Evolutionary conservation across 768 basidiomycete species (phyloP).

Genomic region (Lanmaoa rubissima): DNA sequence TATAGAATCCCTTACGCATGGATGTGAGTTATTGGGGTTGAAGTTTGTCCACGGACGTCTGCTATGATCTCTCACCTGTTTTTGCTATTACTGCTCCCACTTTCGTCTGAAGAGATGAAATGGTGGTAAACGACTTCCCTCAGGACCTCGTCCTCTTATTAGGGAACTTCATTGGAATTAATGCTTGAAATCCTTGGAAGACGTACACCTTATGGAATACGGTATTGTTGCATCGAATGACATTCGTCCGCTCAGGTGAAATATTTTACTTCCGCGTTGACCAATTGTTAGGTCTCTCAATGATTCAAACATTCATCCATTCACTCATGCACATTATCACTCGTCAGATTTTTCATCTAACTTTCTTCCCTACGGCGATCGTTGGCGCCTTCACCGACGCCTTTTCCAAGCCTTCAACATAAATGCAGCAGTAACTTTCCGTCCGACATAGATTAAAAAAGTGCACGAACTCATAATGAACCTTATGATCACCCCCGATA

Average conservation of each 20-base stretch:
- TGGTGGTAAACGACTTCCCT: neutral
- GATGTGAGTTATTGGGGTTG: neutral
- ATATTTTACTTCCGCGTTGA: slow-evolving; percentile 6
- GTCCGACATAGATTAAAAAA: slow-evolving; percentile 31
- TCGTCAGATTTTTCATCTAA: slow-evolving; percentile 12
- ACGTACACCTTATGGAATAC: slow-evolving; percentile 12
- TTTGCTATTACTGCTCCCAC: neutral
- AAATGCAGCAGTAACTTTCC: slow-evolving; percentile 24
- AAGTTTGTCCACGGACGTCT: neutral
- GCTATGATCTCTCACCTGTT: neutral
- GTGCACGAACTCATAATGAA: slow-evolving; percentile 26
- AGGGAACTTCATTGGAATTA: slow-evolving; percentile 7
- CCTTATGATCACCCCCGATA: slow-evolving; percentile 24
- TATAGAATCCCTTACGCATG: neutral
- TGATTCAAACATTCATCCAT: neutral
- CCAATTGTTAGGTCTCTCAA: neutral
- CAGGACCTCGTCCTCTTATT: slow-evolving; percentile 8
- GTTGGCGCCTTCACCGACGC: slow-evolving; percentile 24
- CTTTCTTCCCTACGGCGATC: slow-evolving; percentile 21
- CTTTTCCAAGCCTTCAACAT: slow-evolving; percentile 33
- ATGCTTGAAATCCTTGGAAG: slow-evolving; percentile 7
- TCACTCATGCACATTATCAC: neutral
- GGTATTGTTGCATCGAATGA: slow-evolving; percentile 1
- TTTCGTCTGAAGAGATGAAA: neutral
- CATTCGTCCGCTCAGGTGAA: slow-evolving; percentile 2